A percentile compares a stretch with the other conserved stretches of the same genome.
Evolutionary conservation across 129 eudicot species (phyloP).

Genomic region (Logfia minima): DNA sequence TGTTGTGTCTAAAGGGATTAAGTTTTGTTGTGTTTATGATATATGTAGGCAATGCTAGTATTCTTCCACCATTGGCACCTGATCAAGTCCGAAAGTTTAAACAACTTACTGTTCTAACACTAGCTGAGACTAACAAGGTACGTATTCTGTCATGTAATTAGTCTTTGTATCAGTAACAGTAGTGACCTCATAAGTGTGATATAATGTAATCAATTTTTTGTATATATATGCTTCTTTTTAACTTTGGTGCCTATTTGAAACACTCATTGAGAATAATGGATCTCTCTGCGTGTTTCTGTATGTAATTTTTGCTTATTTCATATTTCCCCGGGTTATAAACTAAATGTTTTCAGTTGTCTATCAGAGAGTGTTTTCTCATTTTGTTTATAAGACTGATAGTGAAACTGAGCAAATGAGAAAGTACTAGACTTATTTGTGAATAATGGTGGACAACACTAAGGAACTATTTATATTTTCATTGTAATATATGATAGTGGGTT

Average conservation of each 20-base stretch:
- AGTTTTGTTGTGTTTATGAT: conserved; percentile 14
- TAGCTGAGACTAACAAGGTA: conserved; percentile 91
- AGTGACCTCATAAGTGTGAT: neutral
- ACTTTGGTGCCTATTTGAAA: neutral
- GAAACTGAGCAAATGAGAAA: neutral
- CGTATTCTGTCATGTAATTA: neutral
- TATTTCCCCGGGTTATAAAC: neutral
- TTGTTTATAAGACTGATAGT: neutral
- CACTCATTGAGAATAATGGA: neutral
- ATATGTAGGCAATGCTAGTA: conserved; percentile 52
- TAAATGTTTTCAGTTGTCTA: neutral
- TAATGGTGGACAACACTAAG: neutral
- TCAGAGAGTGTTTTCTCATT: neutral
- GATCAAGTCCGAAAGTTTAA: conserved; percentile 80
- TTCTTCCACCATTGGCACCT: conserved; percentile 64
- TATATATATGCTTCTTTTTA: neutral
- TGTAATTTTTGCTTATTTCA: neutral
- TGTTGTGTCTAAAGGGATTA: neutral
- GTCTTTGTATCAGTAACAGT: conserved; percentile 10
- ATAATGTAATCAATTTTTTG: neutral
- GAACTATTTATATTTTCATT: conserved; percentile 10
- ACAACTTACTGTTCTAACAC: conserved; percentile 84
- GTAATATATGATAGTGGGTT: neutral
- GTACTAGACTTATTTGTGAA: neutral
- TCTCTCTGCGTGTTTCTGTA: conserved; percentile 3